These are phyloP conservation scores for Solanum virginianum DNA, from an alignment of 257 asterid genomes.

Conservation along the genomic window DNA sequence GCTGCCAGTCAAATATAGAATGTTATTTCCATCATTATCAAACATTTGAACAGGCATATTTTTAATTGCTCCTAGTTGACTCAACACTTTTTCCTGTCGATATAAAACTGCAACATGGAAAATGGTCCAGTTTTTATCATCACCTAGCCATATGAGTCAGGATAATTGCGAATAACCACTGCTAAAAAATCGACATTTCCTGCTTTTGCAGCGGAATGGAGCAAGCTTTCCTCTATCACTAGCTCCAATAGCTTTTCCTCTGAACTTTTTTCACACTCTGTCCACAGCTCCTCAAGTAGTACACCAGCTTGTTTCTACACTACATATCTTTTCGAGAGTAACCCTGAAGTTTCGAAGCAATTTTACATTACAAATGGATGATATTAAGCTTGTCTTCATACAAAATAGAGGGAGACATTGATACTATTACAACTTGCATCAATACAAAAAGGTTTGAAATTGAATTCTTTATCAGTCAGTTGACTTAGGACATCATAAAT, in stretches of 20 bases:
- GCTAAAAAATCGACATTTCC: conserved; percentile 16
- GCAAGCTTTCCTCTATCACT: neutral
- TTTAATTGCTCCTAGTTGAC: neutral
- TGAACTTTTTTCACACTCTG: neutral
- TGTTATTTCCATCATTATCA: conserved; percentile 5
- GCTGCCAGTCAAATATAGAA: conserved; percentile 13
- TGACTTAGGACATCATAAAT: neutral
- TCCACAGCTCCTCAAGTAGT: neutral
- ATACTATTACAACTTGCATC: too few species aligned
- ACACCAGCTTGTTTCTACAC: neutral
- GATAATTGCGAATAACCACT: neutral
- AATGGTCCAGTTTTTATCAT: neutral
- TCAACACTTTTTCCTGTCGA: neutral
- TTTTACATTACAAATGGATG: neutral
- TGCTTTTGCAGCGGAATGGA: neutral
- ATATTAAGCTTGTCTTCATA: neutral
- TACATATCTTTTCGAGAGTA: neutral
- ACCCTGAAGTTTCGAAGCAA: neutral
- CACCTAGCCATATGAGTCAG: conserved; percentile 6
- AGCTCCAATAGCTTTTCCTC: neutral
- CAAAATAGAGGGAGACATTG: neutral
- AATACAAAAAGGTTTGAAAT: too few species aligned
- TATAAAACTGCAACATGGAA: neutral
- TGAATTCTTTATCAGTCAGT: neutral
- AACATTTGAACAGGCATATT: neutral